Percentiles rank a stretch among this genome's conserved stretches.
phyloP scores from a whole-genome alignment of 345 rosid genomes.

The Adansonia digitata region DNA sequence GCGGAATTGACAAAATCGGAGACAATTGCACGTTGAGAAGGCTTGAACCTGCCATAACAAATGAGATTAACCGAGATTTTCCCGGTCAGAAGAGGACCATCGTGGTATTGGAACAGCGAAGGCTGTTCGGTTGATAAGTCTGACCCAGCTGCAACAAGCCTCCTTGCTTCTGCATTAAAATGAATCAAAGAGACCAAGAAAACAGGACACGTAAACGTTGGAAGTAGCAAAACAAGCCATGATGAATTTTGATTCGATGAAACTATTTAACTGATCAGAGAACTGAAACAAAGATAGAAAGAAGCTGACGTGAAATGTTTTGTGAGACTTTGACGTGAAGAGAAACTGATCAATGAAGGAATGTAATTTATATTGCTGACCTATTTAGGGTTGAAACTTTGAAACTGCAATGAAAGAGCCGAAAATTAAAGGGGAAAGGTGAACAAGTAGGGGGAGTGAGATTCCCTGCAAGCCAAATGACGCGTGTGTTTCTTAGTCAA shows the following conservation, averaged over 20 bases:
- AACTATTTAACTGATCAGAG: neutral
- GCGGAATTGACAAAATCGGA: constrained; percentile 59
- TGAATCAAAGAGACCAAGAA: neutral
- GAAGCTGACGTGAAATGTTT: neutral
- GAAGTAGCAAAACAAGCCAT: constrained; percentile 14
- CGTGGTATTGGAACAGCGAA: constrained; percentile 47
- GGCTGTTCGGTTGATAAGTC: constrained; percentile 7
- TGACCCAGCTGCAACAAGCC: neutral
- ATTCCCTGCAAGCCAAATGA: constrained; percentile 5
- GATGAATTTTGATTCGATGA: neutral
- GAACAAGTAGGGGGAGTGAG: neutral
- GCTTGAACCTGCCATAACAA: constrained; percentile 75
- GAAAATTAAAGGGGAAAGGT: neutral
- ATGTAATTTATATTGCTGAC: neutral
- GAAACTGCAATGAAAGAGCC: neutral
- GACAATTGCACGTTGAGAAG: constrained; percentile 57
- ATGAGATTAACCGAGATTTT: constrained; percentile 55
- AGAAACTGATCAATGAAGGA: neutral
- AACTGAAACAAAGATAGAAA: neutral
- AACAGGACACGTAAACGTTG: neutral
- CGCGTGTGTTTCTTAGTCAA: constrained; percentile 8
- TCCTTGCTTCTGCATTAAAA: constrained; percentile 9
- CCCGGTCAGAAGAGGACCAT: constrained; percentile 68
- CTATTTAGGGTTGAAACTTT: neutral
- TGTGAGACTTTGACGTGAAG: neutral